phyloP scores from a whole-genome alignment of 2,329 filamentous ascomycete species.

The Aspergillus pseudoglaucus region DNA sequence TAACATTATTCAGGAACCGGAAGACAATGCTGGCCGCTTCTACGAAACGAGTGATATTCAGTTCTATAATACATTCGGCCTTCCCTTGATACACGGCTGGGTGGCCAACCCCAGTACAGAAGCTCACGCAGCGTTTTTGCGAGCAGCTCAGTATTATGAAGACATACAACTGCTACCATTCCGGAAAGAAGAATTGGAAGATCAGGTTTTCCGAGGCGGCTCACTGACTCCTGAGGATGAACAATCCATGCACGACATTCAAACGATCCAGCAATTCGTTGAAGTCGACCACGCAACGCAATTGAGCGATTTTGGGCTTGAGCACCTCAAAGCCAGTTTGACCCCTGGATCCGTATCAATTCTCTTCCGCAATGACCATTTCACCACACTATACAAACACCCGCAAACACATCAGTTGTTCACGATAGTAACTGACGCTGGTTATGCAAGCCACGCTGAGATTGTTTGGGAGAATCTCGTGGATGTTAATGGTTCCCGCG shows the following conservation, averaged over 20 bases:
- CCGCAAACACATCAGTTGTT: constrained; percentile 68
- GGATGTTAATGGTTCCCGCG: constrained; percentile 75
- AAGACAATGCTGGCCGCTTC: constrained; percentile 61
- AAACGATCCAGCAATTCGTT: constrained; percentile 79
- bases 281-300: constrained; percentile 69
- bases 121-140: constrained; percentile 62
- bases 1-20: constrained; percentile 22
- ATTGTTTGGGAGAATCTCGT: constrained; percentile 93
- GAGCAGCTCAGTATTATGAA: constrained; percentile 79
- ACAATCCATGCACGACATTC: constrained; percentile 71
- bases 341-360: constrained; percentile 77
- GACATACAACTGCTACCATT: constrained; percentile 87
- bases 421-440: constrained; percentile 85
- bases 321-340: constrained; percentile 64
- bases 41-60: constrained; percentile 81
- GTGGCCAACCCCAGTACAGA: constrained; percentile 61
- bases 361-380: constrained; percentile 94
- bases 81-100: constrained; percentile 93
- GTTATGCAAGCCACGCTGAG: constrained; percentile 80
- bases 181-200: constrained; percentile 78
- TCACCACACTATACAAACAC: constrained; percentile 87
- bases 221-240: constrained; percentile 65
- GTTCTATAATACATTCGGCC: constrained; percentile 82
- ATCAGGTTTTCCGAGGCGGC: constrained; percentile 61
- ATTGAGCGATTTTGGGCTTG: constrained; percentile 72